phyloP scores from a whole-genome alignment of 129 eudicot species.

The Artemisia annua region DNA sequence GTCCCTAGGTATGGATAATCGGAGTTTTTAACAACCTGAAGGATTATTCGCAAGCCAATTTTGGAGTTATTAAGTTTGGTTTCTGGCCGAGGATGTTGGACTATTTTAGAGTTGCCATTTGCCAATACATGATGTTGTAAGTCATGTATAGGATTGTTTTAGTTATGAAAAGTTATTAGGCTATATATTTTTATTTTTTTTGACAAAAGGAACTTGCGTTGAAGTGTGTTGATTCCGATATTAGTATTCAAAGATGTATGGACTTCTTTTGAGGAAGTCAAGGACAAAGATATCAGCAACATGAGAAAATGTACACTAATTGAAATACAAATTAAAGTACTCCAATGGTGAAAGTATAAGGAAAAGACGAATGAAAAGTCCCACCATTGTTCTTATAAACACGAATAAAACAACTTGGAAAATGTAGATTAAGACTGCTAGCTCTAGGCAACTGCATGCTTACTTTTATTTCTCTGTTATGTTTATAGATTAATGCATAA shows the following conservation, averaged over 20 bases:
- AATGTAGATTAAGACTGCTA: not conserved
- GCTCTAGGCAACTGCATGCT: too few relatives aligned
- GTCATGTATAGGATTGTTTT: slow-evolving; percentile 8
- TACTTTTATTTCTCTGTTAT: too few relatives aligned
- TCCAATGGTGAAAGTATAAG: slow-evolving; percentile 5
- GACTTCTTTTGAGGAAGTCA: not conserved
- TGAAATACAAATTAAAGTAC: not conserved
- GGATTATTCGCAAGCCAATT: not conserved
- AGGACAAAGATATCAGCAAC: not conserved
- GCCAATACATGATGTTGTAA: slow-evolving; percentile 4
- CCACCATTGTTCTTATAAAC: too few relatives aligned
- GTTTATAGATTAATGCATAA: too few relatives aligned
- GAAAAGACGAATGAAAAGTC: not conserved
- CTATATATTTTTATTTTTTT: not conserved
- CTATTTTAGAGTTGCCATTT: not conserved
- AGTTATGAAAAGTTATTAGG: not conserved
- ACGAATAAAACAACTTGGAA: not conserved
- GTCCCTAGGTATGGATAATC: not conserved
- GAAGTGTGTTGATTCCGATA: not conserved
- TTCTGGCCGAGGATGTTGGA: slow-evolving; percentile 11
- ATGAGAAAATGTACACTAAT: not conserved
- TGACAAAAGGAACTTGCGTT: not conserved
- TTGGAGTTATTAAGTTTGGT: not conserved
- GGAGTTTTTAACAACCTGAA: not conserved
- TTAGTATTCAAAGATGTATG: not conserved